Conservation (phyloP, 768 basidiomycete genomes). For the Tulasnella sp. region DNA sequence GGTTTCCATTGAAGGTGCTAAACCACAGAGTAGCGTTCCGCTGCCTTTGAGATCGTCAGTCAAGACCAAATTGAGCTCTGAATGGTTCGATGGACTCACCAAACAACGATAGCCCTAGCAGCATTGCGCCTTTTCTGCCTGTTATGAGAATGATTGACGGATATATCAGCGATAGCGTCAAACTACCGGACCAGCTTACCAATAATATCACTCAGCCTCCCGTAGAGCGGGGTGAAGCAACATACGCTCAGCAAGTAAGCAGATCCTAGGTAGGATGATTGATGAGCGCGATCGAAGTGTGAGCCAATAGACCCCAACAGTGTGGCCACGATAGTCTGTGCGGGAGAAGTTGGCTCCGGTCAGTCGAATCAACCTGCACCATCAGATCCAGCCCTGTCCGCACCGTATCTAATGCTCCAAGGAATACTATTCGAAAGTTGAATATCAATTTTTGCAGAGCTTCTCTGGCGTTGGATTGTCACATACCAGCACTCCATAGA, state of each 20-base stretch:
- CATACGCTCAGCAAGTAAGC: constrained; percentile 80
- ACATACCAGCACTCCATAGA: constrained; percentile 51
- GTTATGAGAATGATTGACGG: constrained; percentile 21
- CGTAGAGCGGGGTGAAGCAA: constrained; percentile 84
- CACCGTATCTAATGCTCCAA: constrained; percentile 59
- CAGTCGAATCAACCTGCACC: constrained; percentile 16
- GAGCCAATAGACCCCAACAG: constrained; percentile 77
- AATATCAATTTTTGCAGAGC: constrained; percentile 11
- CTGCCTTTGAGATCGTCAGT: constrained; percentile 23
- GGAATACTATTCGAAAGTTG: constrained; percentile 40
- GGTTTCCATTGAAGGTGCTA: constrained; percentile 75
- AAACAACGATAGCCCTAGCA: constrained; percentile 73
- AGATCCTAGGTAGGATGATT: constrained; percentile 80
- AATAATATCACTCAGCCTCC: constrained; percentile 76
- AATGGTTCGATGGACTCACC: constrained; percentile 35
- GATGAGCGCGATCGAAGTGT: constrained; percentile 55
- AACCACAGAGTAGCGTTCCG: constrained; percentile 77
- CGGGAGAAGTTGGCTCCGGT: constrained; percentile 17
- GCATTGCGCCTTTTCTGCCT: constrained; percentile 69
- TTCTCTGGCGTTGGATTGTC: background rate
- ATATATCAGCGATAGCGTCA: too few relatives aligned
- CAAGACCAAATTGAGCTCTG: constrained; percentile 20
- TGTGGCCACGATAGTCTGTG: constrained; percentile 80
- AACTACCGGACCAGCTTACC: too few relatives aligned
- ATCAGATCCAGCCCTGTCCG: constrained; percentile 34